Base-by-base conservation (phyloP, 305 asterid species). In the Coffea humblotiana region DNA sequence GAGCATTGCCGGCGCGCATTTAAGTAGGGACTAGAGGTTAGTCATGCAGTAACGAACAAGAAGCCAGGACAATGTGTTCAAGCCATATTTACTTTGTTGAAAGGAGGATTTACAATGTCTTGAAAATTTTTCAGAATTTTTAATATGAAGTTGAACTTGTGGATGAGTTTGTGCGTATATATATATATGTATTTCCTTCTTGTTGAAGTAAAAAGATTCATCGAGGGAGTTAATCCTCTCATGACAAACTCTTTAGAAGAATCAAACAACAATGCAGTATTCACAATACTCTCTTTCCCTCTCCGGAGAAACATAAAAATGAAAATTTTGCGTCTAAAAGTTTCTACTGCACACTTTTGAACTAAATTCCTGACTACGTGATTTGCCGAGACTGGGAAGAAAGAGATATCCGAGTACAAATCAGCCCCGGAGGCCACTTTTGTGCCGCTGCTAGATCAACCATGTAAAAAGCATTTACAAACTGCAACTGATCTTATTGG, bases 1-100 rank as follows among this genome's bases (percentile, higher is more conserved):
- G 81, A 84, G 80, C 69, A n/a, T 83, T 43, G 81, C 86, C 5
- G 80, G 77, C 35, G 83, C n/a, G 75, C 27, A 63, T 71, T 71
- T 81, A 85, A 80, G 75, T 73, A 16, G 83, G 81, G 77, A 35
- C 32, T 81, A 81, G 73, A 76, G 54, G 74, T 25, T 68, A 8
- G 73, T 71, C 71, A 71, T 73, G 69, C 82, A 85, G 54, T 81
- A 61, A 77, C 72, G 77, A 65, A 48, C 69, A 71, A 64, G 49
- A 72, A 71, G 65, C 67, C 79, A 43, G 27, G 40, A 15, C 6
- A 23, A 13, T 51, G 13, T 61, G 25, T 54, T 45, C 45, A 73
- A 2, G 68, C 56, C 49, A 64, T 72, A 16, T 66, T 9, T 12
- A 48, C 15, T 32, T 3, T 16, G 27, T 45, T 45, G 7, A 13